Conservation (phyloP, 805 yeast genomes). For the Myxozyma neglecta region DNA sequence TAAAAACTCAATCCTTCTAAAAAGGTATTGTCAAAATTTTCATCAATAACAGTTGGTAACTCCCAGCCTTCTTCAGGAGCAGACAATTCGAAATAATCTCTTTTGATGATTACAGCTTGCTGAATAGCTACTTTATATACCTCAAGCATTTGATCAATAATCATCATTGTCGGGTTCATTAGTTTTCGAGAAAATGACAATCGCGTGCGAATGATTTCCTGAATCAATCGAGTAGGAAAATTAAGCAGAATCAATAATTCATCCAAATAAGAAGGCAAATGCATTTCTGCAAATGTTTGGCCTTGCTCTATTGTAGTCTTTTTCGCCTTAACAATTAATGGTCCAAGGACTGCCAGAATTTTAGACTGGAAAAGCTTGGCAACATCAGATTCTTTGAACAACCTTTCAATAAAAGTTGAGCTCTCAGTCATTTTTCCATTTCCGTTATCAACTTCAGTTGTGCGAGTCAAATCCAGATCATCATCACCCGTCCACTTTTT, state of each 20-base stretch:
- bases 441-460: constrained; percentile 40
- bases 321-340: constrained; percentile 80
- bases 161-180: constrained; percentile 86
- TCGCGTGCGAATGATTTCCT: constrained; percentile 73
- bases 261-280: constrained; percentile 71
- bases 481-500: constrained; percentile 83
- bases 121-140: constrained; percentile 77
- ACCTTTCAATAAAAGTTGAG: constrained; percentile 74
- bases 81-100: constrained; percentile 58
- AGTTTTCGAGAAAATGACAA: constrained; percentile 74
- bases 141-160: constrained; percentile 90
- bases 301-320: constrained; percentile 64
- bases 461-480: constrained; percentile 60
- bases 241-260: constrained; percentile 62
- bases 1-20: constrained; percentile 72
- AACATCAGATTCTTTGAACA: constrained; percentile 62
- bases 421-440: constrained; percentile 56
- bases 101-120: constrained; percentile 72
- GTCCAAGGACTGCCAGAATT: constrained; percentile 66
- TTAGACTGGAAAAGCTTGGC: constrained; percentile 62
- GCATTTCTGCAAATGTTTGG: constrained; percentile 61
- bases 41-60: constrained; percentile 62
- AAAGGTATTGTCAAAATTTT: constrained; percentile 63
- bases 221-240: constrained; percentile 77
- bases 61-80: constrained; percentile 67